Evolutionary conservation across 1,284 basidiomycete species (phyloP).

Genomic region (Ceratobasidium sp.): DNA sequence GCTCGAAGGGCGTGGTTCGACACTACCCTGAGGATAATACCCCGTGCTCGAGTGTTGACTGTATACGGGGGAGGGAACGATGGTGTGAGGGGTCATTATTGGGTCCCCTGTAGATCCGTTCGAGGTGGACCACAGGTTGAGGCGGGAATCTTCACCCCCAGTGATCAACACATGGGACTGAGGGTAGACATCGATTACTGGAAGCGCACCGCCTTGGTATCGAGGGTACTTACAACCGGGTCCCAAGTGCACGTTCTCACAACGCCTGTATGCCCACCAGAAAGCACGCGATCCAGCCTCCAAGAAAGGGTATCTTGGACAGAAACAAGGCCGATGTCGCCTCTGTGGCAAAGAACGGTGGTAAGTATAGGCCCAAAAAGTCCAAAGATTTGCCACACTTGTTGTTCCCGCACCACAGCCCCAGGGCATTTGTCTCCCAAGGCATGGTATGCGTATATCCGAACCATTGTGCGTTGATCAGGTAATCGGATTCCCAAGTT

Average conservation of each 20-base stretch:
- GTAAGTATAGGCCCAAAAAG: constrained; percentile 39
- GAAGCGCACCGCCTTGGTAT: constrained; percentile 42
- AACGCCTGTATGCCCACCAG: constrained; percentile 64
- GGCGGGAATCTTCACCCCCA: constrained; percentile 70
- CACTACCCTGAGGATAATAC: constrained; percentile 37
- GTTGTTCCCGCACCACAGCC: constrained; percentile 70
- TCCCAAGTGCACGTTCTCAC: constrained; percentile 70
- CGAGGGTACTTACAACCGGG: constrained; percentile 59
- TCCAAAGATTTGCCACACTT: constrained; percentile 57
- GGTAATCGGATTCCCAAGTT: constrained; percentile 72
- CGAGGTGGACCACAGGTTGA: constrained; percentile 61
- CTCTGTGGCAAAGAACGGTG: constrained; percentile 57
- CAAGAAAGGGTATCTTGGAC: constrained; percentile 57
- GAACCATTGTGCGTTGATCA: constrained; percentile 58
- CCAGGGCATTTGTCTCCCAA: constrained; percentile 52
- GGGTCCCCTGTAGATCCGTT: constrained; percentile 7
- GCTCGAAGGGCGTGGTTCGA: constrained; percentile 40
- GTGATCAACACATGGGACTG: constrained; percentile 65
- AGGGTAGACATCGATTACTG: constrained; percentile 20
- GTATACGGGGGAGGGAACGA: constrained; percentile 35
- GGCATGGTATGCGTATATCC: constrained; percentile 29
- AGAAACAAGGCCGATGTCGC: constrained; percentile 66
- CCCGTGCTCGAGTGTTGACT: constrained; percentile 33
- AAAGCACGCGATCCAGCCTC: constrained; percentile 65
- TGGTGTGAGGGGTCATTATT: constrained; percentile 29